Base-by-base conservation (phyloP, 2,329 filamentous ascomycete genomes). In the Microdochium nivale region DNA sequence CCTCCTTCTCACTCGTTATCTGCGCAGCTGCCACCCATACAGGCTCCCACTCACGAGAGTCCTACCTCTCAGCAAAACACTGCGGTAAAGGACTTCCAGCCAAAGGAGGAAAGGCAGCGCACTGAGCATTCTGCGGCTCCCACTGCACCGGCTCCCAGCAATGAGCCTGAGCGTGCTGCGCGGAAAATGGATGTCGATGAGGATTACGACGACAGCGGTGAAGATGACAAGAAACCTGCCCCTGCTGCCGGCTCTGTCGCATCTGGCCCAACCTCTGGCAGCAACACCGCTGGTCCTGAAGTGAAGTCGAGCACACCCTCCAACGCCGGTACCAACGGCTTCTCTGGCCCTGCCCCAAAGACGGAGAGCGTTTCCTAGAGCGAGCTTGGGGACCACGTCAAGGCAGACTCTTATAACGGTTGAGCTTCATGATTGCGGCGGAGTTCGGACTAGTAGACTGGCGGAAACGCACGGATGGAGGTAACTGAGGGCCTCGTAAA, bases 161-260 rank as follows among this genome's bases (percentile, higher is more conserved):
- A 84, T 53, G 92, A 97, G 70, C 88, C 90, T 10, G 83, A 87
- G 67, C 74, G 83, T 50, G 90, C 94, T 32, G 90, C 90, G 21
- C 80, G 94, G 23, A 95, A 95, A 69, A 95, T 99, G 83, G 92
- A 97, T 7, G 88, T 97, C 21, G 91, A 99, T 59, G 94, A 99
- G 67, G 88, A 97, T 66, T 97, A 99, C 62, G 92, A 97, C 66
- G 92, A 97, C 62, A 92, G 91, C 52, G 89, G 83, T 3, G 91
- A 95, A 58, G 92, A 96, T 54, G 87, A 94, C 52, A 85, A 86
- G 71, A 86, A 86, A 65, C 65, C 67, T 1, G 66, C 62, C 2
- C 60, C 64, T 14, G 60, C 62, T 9, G 76, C 70, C 1, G 70
- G 78, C 8, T 19, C 40, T 44, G 40, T 7, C 14, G 65, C 69